Conservation (phyloP, 768 basidiomycete genomes). For the Mrakia blollopis region DNA sequence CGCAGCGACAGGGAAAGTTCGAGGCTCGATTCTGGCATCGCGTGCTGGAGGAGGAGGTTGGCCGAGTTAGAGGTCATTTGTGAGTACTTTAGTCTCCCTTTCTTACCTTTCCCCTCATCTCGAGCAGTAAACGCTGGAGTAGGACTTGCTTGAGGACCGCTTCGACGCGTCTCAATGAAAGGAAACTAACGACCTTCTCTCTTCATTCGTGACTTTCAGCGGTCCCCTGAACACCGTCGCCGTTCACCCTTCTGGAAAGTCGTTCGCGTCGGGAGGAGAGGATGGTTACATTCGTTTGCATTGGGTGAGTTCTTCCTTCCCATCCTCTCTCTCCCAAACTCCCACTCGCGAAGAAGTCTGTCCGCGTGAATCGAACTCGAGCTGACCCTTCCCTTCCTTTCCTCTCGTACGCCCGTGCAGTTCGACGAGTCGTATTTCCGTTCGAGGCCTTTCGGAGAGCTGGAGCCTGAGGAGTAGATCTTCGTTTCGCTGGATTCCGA, state of each 20-base stretch:
- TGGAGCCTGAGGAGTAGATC: constrained; percentile 63
- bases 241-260: constrained; percentile 78
- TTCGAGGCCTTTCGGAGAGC: constrained; percentile 82
- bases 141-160: background rate
- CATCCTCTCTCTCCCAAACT: background rate
- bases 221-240: constrained; percentile 63
- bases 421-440: constrained; percentile 94
- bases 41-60: constrained; percentile 92
- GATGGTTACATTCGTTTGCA: constrained; percentile 65
- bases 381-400: constrained; percentile 31
- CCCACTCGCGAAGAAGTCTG: background rate
- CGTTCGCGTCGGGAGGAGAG: constrained; percentile 91
- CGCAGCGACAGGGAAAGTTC: constrained; percentile 89
- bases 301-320: constrained; percentile 39
- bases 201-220: constrained; percentile 7
- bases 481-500: background rate
- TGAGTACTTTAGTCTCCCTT: constrained; percentile 48
- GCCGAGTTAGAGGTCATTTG: constrained; percentile 97
- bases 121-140: background rate
- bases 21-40: constrained; percentile 99
- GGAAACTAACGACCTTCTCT: constrained; percentile 17
- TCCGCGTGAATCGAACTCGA: constrained; percentile 34
- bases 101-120: background rate
- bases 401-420: constrained; percentile 50
- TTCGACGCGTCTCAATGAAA: background rate